Evolutionary conservation across 805 yeast genomes (phyloP).

Genomic region (Candida bentonensis): DNA sequence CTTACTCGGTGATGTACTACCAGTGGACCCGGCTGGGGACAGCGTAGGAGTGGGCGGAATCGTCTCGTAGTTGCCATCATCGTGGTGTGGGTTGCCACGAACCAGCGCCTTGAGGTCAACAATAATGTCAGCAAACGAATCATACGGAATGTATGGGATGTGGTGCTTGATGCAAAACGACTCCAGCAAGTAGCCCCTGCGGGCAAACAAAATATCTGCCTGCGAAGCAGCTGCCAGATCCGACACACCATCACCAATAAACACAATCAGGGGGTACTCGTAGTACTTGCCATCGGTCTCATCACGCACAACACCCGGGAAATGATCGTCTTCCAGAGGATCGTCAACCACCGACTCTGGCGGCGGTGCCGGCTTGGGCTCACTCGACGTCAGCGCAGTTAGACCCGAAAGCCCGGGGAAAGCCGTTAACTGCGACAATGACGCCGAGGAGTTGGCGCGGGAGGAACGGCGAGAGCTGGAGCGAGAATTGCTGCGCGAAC

Average conservation of each 20-base stretch:
- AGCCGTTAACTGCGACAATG: background rate
- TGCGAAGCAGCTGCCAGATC: constrained; percentile 31
- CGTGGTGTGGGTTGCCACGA: constrained; percentile 17
- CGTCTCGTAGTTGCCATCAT: constrained; percentile 3
- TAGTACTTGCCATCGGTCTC: background rate
- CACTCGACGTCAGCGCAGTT: background rate
- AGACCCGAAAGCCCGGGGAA: background rate
- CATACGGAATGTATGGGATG: constrained; percentile 29
- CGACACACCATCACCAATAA: constrained; percentile 47
- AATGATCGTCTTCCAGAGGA: constrained; percentile 4
- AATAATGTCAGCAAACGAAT: constrained; percentile 27
- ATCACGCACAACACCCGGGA: constrained; percentile 5
- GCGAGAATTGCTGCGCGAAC: background rate
- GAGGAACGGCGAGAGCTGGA: background rate
- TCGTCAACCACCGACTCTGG: constrained; percentile 9
- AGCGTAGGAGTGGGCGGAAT: background rate
- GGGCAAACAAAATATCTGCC: constrained; percentile 31
- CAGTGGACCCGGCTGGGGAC: background rate
- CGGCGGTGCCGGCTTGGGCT: constrained; percentile 1
- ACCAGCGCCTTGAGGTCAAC: constrained; percentile 20
- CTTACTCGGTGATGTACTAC: background rate
- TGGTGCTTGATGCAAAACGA: constrained; percentile 26
- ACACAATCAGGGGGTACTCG: constrained; percentile 32
- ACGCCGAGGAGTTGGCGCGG: background rate
- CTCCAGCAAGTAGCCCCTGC: constrained; percentile 28